Percentiles rank a stretch among this genome's conserved stretches.
phyloP scores from a whole-genome alignment of 225 moss, liverwort and hornwort species.

The Sphagnum contortum region DNA sequence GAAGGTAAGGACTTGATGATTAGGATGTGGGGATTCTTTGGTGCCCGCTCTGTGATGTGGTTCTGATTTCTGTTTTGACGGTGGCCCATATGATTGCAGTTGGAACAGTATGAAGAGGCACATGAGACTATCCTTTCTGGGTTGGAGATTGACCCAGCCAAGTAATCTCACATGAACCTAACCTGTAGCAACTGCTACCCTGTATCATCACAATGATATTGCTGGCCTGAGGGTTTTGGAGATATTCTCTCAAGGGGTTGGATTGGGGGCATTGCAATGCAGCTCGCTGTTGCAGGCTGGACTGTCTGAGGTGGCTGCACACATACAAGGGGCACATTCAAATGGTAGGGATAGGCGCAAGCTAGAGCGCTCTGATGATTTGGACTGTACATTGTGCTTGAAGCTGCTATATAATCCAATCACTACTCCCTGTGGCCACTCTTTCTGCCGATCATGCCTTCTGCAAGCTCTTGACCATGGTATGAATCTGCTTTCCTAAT shows the following conservation, averaged over 20 bases:
- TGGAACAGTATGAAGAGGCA: constrained; percentile 79
- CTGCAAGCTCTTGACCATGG: constrained; percentile 95
- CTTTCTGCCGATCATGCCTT: constrained; percentile 75
- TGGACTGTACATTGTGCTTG: constrained; percentile 86
- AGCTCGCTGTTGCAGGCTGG: constrained; percentile 35
- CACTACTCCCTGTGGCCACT: constrained; percentile 91
- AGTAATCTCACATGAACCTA: constrained; percentile 22
- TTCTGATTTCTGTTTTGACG: too few relatives aligned
- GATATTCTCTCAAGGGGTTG: too few relatives aligned
- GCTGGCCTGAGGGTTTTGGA: too few relatives aligned
- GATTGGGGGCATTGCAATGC: constrained; percentile 3
- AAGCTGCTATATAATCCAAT: constrained; percentile 77
- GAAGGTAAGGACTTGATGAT: too few relatives aligned
- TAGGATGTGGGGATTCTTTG: too few relatives aligned
- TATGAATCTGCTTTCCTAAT: constrained; percentile 10
- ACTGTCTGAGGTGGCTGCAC: constrained; percentile 37
- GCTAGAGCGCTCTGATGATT: constrained; percentile 69
- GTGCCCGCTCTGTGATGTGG: too few relatives aligned
- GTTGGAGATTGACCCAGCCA: constrained; percentile 57
- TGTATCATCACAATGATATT: too few relatives aligned
- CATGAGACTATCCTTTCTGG: constrained; percentile 61
- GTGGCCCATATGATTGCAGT: constrained; percentile 23
- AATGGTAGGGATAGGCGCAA: constrained; percentile 42
- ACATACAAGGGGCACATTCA: constrained; percentile 40
- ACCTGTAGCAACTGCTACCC: neutral